Evolutionary conservation across 2,329 filamentous ascomycete species (phyloP).

Genomic region (Lithohypha guttulata): DNA sequence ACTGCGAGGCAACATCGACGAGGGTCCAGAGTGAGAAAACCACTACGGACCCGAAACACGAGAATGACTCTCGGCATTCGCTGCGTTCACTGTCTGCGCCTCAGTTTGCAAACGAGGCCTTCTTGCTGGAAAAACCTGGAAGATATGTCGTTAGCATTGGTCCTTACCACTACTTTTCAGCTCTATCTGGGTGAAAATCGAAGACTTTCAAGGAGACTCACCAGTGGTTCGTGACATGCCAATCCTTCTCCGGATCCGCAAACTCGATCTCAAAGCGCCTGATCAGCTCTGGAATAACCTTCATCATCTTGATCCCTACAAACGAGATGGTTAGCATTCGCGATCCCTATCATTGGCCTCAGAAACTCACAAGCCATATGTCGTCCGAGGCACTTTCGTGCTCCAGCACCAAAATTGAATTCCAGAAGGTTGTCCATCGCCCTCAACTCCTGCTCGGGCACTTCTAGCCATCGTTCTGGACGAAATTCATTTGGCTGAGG

Average conservation of each 20-base stretch:
- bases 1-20: too few species aligned
- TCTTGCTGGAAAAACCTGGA: slow-evolving; percentile 16
- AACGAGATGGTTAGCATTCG: not conserved
- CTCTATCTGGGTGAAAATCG: not conserved
- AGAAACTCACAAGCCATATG: slow-evolving; percentile 15
- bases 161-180: not conserved
- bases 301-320: slow-evolving; percentile 18
- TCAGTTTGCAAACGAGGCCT: slow-evolving; percentile 15
- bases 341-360: too few species aligned
- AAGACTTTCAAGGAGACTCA: slow-evolving; percentile 1
- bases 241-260: slow-evolving; percentile 17
- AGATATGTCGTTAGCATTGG: not conserved
- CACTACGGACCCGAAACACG: too few species aligned
- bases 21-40: too few species aligned
- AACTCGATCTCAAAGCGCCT: slow-evolving; percentile 14
- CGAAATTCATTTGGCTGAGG: slow-evolving; percentile 31
- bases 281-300: slow-evolving; percentile 21
- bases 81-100: slow-evolving; percentile 9
- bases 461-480: slow-evolving; percentile 38
- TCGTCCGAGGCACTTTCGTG: slow-evolving; percentile 31
- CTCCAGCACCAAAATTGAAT: slow-evolving; percentile 39
- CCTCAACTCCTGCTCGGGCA: slow-evolving; percentile 19
- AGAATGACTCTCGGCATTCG: too few species aligned
- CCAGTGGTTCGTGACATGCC: slow-evolving; percentile 19
- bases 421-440: slow-evolving; percentile 23